Conservation (phyloP, 2,329 filamentous ascomycete species). For the Leptosphaerulina australis region DNA sequence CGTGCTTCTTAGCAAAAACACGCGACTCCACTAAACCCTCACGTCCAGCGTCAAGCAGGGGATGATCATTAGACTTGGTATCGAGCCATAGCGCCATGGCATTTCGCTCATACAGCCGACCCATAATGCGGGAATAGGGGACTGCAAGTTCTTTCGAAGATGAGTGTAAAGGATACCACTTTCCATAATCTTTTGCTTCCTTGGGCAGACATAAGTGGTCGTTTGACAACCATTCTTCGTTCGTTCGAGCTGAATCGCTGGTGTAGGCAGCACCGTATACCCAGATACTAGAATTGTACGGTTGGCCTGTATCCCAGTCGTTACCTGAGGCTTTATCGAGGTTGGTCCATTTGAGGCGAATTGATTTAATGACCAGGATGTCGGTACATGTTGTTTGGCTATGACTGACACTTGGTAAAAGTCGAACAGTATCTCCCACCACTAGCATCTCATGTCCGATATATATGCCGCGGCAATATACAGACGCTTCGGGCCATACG, state of each 20-base stretch:
- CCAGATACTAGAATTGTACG: conserved; percentile 55
- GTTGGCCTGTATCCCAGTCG: conserved; percentile 53
- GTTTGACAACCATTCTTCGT: conserved; percentile 33
- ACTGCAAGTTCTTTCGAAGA: conserved; percentile 52
- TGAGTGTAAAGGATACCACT: conserved; percentile 59
- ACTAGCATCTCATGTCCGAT: conserved; percentile 63
- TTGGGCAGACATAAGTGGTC: conserved; percentile 23
- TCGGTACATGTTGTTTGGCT: conserved; percentile 51
- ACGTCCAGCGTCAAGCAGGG: conserved; percentile 53
- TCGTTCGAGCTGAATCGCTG: conserved; percentile 40
- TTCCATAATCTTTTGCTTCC: conserved; percentile 51
- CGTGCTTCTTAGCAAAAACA: conserved; percentile 53
- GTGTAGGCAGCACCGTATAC: conserved; percentile 60
- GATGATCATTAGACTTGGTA: conserved; percentile 8
- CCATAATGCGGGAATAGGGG: conserved; percentile 59
- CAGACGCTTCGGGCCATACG: conserved; percentile 59
- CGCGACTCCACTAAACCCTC: conserved; percentile 55
- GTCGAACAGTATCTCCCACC: conserved; percentile 61
- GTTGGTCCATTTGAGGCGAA: conserved; percentile 57
- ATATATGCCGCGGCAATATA: conserved; percentile 62
- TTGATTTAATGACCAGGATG: conserved; percentile 60
- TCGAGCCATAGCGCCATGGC: conserved; percentile 56
- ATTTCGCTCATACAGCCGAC: conserved; percentile 60
- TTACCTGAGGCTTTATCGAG: conserved; percentile 56
- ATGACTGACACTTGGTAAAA: conserved; percentile 42